Evolutionary conservation across 1,139 yeast species (phyloP), one percentile per base, ranked within the genome.

Genomic region (Hemisphaericaspora xylanilytica): DNA sequence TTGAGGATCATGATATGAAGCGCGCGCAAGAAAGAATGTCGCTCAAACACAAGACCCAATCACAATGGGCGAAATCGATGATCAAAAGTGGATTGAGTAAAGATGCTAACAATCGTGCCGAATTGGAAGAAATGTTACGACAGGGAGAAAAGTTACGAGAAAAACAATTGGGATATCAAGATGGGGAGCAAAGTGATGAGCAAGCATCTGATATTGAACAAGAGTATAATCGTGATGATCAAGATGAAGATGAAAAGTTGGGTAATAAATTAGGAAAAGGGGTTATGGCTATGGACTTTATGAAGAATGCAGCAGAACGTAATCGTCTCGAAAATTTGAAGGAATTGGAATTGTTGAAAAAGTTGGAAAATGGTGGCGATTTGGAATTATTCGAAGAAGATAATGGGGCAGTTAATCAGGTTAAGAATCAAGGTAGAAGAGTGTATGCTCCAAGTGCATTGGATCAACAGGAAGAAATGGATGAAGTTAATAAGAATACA

Each of bases 11-110:
- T 40, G 88, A 82, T 50, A 63, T 75, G 52, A 75, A 74, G 47
- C 75, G 97, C 45, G 97, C 97, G 1, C 77, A 80, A 49, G 97
- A 92, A 61, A 78, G 98, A 63, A 94, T 94, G 95, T 72, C 86
- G 4, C 71, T 89, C 50, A 85, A 86, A 55, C 97, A 90, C 66
- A 89, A 87, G 59, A 86, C 90, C 32, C 86, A 85, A 39, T 79
- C 88, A 6, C 79, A 80, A 56, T 90, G 97, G 97, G 97, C 97
- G 12, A 81, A 81, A 59, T 80, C 87, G 35, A 81, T 90, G 90
- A 80, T 90, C 38, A 85, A 83, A 51, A 86, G 90, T 52, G 97
- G 97, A 8, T 75, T 90, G 69, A 78, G 94, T 32, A 90, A 90
- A 56, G 97, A 90, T 58, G 79, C 82, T 26, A 80, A 78, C 25